phyloP scores from a whole-genome alignment of 768 basidiomycete genomes.

The Sarcomyxa edulis region DNA sequence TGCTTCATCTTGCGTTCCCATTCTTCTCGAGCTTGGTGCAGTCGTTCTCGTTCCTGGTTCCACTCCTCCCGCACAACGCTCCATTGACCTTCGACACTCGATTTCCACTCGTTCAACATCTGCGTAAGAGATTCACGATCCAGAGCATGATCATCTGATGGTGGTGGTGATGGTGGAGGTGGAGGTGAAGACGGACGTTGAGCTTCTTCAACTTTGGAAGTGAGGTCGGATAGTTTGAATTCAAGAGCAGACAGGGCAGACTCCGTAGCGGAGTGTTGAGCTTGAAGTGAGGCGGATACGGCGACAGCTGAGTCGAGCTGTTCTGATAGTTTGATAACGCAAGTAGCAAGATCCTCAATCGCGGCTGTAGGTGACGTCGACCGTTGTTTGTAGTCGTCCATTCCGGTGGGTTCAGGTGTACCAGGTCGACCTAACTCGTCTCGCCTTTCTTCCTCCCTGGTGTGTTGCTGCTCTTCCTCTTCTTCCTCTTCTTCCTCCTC shows the following conservation, averaged over 20 bases:
- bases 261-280: conserved; percentile 75
- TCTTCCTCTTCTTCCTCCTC: conserved; percentile 68
- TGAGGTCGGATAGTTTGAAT: conserved; percentile 64
- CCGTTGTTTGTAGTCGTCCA: conserved; percentile 58
- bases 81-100: conserved; percentile 73
- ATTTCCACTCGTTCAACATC: conserved; percentile 69
- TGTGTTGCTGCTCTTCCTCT: conserved; percentile 23
- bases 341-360: conserved; percentile 52
- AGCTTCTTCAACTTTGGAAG: conserved; percentile 61
- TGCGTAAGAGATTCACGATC: conserved; percentile 47
- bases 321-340: conserved; percentile 54
- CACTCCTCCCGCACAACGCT: conserved; percentile 73
- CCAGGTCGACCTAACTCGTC: conserved; percentile 65
- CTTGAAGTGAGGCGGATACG: conserved; percentile 67
- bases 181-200: not conserved
- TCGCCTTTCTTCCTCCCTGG: conserved; percentile 41
- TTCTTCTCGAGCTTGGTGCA: conserved; percentile 70
- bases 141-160: not conserved
- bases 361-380: conserved; percentile 34
- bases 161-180: too few species aligned
- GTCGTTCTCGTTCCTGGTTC: conserved; percentile 72
- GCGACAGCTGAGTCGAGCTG: conserved; percentile 77
- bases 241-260: conserved; percentile 64
- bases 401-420: conserved; percentile 75
- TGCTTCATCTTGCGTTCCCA: conserved; percentile 63